These are phyloP conservation scores for Mortierella antarctica DNA, from an alignment of 192 early-diverging fungal species.

Conservation along the genomic window DNA sequence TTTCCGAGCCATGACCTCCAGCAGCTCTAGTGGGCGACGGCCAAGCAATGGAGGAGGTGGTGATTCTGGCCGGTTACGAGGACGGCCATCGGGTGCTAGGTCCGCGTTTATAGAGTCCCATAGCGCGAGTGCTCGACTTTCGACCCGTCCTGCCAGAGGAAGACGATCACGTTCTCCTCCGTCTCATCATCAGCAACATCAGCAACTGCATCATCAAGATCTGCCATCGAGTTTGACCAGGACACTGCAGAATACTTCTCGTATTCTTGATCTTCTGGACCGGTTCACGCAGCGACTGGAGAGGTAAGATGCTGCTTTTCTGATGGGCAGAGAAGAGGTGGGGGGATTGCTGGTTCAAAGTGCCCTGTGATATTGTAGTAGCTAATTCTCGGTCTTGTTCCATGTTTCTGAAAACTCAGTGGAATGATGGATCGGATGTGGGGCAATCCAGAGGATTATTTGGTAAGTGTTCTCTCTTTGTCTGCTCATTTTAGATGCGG, in stretches of 20 bases:
- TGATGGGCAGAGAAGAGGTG: no score
- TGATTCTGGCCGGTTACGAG: neutral
- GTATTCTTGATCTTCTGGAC: no score
- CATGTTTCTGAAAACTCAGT: neutral
- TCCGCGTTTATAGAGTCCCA: neutral
- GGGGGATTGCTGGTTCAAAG: neutral
- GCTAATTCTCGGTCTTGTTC: neutral
- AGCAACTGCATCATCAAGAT: no score
- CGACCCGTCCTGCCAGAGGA: neutral
- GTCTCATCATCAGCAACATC: neutral
- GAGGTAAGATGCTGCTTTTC: no score
- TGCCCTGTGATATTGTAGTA: neutral
- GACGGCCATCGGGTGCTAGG: neutral
- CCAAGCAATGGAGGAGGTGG: neutral
- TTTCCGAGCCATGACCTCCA: no score
- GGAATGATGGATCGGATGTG: constrained; percentile 5
- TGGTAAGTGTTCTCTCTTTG: constrained; percentile 7
- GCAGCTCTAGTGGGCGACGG: no score
- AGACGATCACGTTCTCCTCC: constrained; percentile 13
- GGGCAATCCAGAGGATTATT: constrained; percentile 26
- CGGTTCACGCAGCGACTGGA: no score
- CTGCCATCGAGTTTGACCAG: no score
- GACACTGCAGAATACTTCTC: no score
- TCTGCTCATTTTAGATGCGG: neutral
- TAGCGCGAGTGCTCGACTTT: neutral